phyloP scores from a whole-genome alignment of 768 basidiomycete genomes.

The Panus rudis region DNA sequence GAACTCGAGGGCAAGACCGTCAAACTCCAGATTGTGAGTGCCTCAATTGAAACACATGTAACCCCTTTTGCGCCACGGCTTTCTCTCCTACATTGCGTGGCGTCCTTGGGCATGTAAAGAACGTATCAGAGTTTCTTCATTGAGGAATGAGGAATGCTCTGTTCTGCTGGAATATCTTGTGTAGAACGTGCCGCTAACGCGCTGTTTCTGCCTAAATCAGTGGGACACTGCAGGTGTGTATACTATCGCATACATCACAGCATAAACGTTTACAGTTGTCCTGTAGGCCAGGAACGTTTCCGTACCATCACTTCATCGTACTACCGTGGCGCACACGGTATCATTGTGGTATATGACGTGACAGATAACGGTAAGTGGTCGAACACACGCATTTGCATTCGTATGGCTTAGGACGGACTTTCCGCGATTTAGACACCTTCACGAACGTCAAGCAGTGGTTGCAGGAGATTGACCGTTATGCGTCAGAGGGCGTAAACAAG shows the following conservation, averaged over 20 bases:
- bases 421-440: conserved; percentile 64
- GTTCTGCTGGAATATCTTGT: too few relatives aligned
- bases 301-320: conserved; percentile 98
- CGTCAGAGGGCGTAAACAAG: conserved; percentile 98
- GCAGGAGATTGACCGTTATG: conserved; percentile 91
- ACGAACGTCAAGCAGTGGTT: conserved; percentile 95
- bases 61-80: too few relatives aligned
- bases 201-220: too few relatives aligned
- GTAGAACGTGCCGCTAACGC: too few relatives aligned
- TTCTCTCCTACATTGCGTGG: background rate
- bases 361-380: conserved; percentile 76
- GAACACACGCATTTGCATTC: background rate
- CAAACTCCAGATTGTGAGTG: conserved; percentile 92
- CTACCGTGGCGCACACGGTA: conserved; percentile 98
- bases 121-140: background rate
- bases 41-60: too few relatives aligned
- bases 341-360: conserved; percentile 98
- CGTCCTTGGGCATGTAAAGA: background rate
- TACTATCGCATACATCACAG: background rate
- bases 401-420: background rate
- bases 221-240: conserved; percentile 92
- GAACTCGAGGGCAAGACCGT: conserved; percentile 98
- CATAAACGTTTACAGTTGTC: background rate
- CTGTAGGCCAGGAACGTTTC: conserved; percentile 90
- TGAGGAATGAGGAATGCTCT: background rate